Base-by-base conservation (phyloP, 306 rosid genomes). In the Datisca glomerata region DNA sequence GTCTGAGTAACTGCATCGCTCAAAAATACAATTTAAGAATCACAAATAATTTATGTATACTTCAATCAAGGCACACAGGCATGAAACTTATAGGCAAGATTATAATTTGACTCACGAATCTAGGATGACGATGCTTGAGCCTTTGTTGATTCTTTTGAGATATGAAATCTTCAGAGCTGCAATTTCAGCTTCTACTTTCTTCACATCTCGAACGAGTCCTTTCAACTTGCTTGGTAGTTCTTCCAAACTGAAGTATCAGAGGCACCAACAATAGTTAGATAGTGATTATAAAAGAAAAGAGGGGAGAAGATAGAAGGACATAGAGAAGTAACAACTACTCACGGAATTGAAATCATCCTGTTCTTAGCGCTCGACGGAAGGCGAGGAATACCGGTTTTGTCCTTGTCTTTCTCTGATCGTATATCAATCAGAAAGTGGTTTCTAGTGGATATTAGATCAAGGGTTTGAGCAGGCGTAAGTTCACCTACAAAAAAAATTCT, bases 151-250 rank as follows among this genome's bases (percentile, higher is more conserved):
- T 73, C 53, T 77, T 76, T 89, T 89, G 51, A 89, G 84, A 45
- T 56, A 84, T 24, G 95, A 69, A 48, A 80, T 80, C 69, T 91
- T 84, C 55, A 84, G 29, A 13, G 94, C 98, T 4, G 77, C 80
- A 48, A 91, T 65, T 62, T 84, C 98, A 21, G 92, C 94, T 76
- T 91, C 96, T 42, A 80, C 71, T 64, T 74, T 84, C 85, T 84
- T 84, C 25, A 21, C 73, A 58, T 78, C 80, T 67, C 69, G 82
- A 14, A 91, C 94, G 22, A 66, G 63, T 32, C 98, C 86, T 59
- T 19, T 66, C 34, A 84, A 50, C 78, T 80, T 91, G 80, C 67
- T 80, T 0, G 82, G 92, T 45, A 84, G 45, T 57, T 91, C 98
- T 75, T 91, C 96, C 66, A 84, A 66, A 18, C 98, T 91, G 80